Base-by-base conservation (phyloP, 2,329 filamentous ascomycete species). In the Aspergillus sp. region DNA sequence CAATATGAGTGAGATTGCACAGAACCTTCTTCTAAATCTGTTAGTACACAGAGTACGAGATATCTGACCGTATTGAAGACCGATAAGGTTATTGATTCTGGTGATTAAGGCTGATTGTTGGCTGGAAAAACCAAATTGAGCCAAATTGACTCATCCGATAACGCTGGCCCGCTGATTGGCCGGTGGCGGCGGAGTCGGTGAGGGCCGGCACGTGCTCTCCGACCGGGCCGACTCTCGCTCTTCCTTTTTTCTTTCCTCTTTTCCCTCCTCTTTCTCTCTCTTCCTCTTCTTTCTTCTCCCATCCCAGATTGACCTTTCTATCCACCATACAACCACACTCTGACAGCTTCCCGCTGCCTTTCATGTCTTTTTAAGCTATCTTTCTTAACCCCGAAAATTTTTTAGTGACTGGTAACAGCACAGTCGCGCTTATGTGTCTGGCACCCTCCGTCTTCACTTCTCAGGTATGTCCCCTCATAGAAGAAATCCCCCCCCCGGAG, bases 381-480 rank as follows among this genome's bases (percentile, higher is more conserved):
- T 43, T 48, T 45, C 16, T 22, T 33, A 44, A 35, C 9, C 24
- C 14, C 30, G 22, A 32, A 22, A n/a, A 40, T 44, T 53, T 59
- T 57, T 59, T 52, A 50, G 51, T 67, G 66, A 71, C 71, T 72
- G 68, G 60, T 66, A 65, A 56, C 59, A 60, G 62, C 62, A 70
- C 68, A 70, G 60, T 80, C 80, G 87, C 85, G 81, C 86, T 86
- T 87, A 91, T 91, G 88, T 88, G 86, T 87, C 87, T 87, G 81
- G 40, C 40, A 42, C 81, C 83, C 78, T 90, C 88, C 76, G 82
- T 87, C 75, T 92, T 90, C 81, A 92, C 88, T 79, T 92, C 88
- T 77, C 88, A 92, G 85, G 88, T 90, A 86, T 24, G 36, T 32
- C 8, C 26, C 30, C 35, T n/a, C 35, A 14, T 5, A n/a, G 14